Base-by-base conservation (phyloP, 306 rosid genomes). In the Prunus padus region DNA sequence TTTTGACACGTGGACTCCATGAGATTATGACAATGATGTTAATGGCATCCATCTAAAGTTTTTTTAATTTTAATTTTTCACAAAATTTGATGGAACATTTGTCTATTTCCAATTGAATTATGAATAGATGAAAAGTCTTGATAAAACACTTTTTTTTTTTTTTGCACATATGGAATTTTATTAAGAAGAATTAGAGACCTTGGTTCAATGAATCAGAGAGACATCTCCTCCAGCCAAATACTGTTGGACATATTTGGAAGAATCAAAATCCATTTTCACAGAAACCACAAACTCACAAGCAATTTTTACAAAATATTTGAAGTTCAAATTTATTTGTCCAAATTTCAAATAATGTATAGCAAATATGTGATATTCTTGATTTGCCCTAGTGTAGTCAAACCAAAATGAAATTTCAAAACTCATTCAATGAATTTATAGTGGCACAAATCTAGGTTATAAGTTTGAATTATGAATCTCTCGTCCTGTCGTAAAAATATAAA, bases 1-100 rank as follows among this genome's bases (percentile, higher is more conserved):
- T 4, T 37, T 1, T 65, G 80, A 83, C 96, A 84, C 69, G 89
- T 85, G 89, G 89, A 84, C 63, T 9, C 56, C 72, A 47, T 11
- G 3, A 70, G 80, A 77, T 86, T 51, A 42, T 65, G 56, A 55
- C 28, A 45, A 26, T 26, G 37, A 26, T 71, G 73, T 15, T 69
- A 69, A 2, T 49, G 8, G 4, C 20, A 26, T 61, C 20, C 66
- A 26, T 61, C n/a, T 59, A 16, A 59, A 23, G 15, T 23, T 59
- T 6, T 26, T 26, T 26, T n/a, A n/a, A n/a, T n/a, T n/a, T n/a
- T n/a, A n/a, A n/a, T 6, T 26, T 26, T 26, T 4, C 37, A 7
- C 42, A 7, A 37, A 37, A 37, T 6, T 37, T 4, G 7, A 37
- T 5, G 42, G 42, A 7, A 37, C 42, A 7, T 1, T 1, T 7